Evolutionary conservation across 768 basidiomycete species (phyloP).

Genomic region (Lactarius vividus): DNA sequence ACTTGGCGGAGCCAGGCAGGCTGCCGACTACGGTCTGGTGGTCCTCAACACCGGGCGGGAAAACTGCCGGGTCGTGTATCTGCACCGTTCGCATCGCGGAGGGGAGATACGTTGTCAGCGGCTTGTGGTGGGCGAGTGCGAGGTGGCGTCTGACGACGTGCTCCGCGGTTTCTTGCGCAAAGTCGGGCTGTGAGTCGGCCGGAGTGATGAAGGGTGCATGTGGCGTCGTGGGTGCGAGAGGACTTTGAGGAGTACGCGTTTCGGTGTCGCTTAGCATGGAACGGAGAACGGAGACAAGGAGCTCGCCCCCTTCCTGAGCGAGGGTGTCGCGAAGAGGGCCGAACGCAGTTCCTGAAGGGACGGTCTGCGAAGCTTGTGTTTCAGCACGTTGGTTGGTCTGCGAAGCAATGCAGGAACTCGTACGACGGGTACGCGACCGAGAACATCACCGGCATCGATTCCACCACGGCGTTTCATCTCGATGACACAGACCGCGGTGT

Average conservation of each 20-base stretch:
- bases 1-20: slow-evolving; percentile 45
- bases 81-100: slow-evolving; percentile 33
- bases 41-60: neutral
- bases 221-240: slow-evolving; percentile 32
- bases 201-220: slow-evolving; percentile 61
- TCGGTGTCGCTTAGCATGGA: slow-evolving; percentile 59
- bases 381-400: neutral
- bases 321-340: slow-evolving; percentile 53
- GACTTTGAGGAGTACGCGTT: slow-evolving; percentile 24
- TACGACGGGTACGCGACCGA: slow-evolving; percentile 55
- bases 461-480: slow-evolving; percentile 60
- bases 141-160: slow-evolving; percentile 53
- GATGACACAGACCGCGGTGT: slow-evolving; percentile 80
- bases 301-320: slow-evolving; percentile 59
- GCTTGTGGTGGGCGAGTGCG: slow-evolving; percentile 65
- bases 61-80: slow-evolving; percentile 28
- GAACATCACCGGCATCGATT: slow-evolving; percentile 77
- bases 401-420: slow-evolving; percentile 3
- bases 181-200: slow-evolving; percentile 54
- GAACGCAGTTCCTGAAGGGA: slow-evolving; percentile 55
- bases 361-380: slow-evolving; percentile 39
- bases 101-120: slow-evolving; percentile 30
- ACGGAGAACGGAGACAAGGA: slow-evolving; percentile 70
- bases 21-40: slow-evolving; percentile 22
- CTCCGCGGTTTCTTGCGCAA: slow-evolving; percentile 53